phyloP scores from a whole-genome alignment of 805 yeast species.

The Pichia occidentalis region DNA sequence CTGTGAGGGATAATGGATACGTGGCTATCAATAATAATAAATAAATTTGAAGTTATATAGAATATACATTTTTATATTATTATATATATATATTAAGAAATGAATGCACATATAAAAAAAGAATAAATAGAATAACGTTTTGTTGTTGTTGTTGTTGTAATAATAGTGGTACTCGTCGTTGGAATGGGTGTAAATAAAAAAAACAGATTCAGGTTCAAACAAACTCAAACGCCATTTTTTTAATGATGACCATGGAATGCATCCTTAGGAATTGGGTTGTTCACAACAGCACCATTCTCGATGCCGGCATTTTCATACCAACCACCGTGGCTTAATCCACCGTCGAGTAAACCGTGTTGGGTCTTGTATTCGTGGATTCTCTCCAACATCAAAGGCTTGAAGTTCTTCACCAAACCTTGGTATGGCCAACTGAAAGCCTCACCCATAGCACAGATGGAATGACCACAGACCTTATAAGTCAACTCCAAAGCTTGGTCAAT shows the following conservation, averaged over 20 bases:
- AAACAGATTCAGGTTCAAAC: too few species aligned
- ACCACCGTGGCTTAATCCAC: conserved; percentile 56
- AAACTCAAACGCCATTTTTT: too few species aligned
- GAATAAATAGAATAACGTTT: too few species aligned
- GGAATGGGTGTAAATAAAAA: too few species aligned
- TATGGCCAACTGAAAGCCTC: conserved; percentile 95
- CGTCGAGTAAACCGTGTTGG: conserved; percentile 32
- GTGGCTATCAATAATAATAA: too few species aligned
- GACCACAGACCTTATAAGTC: conserved; percentile 84
- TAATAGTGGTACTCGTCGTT: too few species aligned
- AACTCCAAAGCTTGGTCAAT: conserved; percentile 81
- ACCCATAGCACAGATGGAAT: conserved; percentile 87
- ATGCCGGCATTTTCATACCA: conserved; percentile 62
- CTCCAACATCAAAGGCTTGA: conserved; percentile 75
- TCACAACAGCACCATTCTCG: conserved; percentile 56
- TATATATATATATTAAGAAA: too few species aligned
- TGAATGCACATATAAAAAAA: too few species aligned
- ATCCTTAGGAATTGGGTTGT: conserved; percentile 46
- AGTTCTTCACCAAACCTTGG: conserved; percentile 79
- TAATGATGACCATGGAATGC: conserved; percentile 29
- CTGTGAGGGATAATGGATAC: too few species aligned
- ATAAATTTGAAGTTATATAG: too few species aligned
- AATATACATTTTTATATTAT: too few species aligned
- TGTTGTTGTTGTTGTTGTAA: too few species aligned
- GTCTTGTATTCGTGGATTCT: conserved; percentile 60